Percentiles rank a stretch among this genome's conserved stretches.
phyloP scores from a whole-genome alignment of 139 green algal genomes.

The Coelastrella sp. region DNA sequence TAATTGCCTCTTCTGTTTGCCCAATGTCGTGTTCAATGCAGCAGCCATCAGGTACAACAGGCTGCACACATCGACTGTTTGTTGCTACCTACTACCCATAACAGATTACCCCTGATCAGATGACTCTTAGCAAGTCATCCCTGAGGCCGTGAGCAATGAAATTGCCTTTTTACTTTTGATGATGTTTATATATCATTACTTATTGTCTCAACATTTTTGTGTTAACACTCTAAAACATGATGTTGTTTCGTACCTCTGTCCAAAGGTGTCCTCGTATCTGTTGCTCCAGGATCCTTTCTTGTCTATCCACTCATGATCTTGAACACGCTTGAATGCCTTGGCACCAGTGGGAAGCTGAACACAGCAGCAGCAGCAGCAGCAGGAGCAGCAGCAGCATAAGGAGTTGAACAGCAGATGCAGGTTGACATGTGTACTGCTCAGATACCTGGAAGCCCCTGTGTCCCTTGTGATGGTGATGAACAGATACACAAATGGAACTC shows the following conservation, averaged over 20 bases:
- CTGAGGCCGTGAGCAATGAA: too few relatives aligned
- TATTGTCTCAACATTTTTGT: too few relatives aligned
- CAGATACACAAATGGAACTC: too few relatives aligned
- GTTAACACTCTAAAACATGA: neutral
- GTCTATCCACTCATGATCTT: constrained; percentile 83
- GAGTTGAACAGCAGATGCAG: constrained; percentile 4
- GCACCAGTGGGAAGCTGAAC: constrained; percentile 41
- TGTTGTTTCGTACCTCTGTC: constrained; percentile 45
- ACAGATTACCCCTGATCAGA: neutral
- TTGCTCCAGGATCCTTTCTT: constrained; percentile 82
- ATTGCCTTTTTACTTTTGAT: too few relatives aligned
- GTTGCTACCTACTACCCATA: neutral
- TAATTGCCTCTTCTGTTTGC: too few relatives aligned
- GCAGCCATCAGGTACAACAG: too few relatives aligned
- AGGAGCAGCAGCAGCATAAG: neutral
- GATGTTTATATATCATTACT: too few relatives aligned
- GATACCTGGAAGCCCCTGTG: neutral
- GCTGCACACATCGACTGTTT: too few relatives aligned
- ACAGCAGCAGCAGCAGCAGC: neutral
- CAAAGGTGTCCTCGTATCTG: constrained; percentile 77
- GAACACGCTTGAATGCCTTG: constrained; percentile 88
- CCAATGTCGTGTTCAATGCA: too few relatives aligned
- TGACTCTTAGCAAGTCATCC: too few relatives aligned
- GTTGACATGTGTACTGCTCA: too few relatives aligned
- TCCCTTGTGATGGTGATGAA: too few relatives aligned